phyloP scores from a whole-genome alignment of 179 eudicot species.

The Patellifolia procumbens region DNA sequence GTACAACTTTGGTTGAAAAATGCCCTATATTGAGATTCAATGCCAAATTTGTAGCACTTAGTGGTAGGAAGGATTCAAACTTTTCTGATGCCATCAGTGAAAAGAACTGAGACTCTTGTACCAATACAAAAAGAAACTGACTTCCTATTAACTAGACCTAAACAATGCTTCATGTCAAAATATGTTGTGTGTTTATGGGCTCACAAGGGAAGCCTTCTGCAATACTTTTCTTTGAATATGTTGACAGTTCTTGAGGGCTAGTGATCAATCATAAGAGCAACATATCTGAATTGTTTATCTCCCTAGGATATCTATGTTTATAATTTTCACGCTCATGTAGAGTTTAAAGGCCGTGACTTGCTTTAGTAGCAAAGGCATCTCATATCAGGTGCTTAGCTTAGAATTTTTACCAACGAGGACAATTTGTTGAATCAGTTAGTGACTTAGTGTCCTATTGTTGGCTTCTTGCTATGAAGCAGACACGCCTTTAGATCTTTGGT shows the following conservation, averaged over 20 bases:
- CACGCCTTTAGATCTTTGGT: background rate
- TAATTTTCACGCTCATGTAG: background rate
- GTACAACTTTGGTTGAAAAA: constrained; percentile 61
- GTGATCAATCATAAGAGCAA: background rate
- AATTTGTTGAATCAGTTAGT: background rate
- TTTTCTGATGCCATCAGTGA: constrained; percentile 21
- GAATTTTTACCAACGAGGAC: background rate
- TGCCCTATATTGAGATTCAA: constrained; percentile 70
- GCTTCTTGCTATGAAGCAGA: background rate
- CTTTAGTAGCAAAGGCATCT: background rate
- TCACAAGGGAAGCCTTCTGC: background rate
- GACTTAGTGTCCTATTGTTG: background rate
- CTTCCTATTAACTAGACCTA: background rate
- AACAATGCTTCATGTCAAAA: background rate
- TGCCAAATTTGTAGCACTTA: constrained; percentile 70
- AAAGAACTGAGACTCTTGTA: background rate
- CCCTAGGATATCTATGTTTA: background rate
- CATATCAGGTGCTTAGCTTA: background rate
- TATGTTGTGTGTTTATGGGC: background rate
- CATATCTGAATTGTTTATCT: background rate
- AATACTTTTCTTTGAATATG: background rate
- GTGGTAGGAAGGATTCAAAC: constrained; percentile 57
- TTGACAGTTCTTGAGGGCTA: background rate
- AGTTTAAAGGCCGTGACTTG: background rate
- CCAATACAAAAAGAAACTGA: background rate